Evolutionary conservation across 495 filamentous ascomycete genomes (phyloP), one percentile per base, ranked within the genome.

Genomic region (Immersiella caudata): DNA sequence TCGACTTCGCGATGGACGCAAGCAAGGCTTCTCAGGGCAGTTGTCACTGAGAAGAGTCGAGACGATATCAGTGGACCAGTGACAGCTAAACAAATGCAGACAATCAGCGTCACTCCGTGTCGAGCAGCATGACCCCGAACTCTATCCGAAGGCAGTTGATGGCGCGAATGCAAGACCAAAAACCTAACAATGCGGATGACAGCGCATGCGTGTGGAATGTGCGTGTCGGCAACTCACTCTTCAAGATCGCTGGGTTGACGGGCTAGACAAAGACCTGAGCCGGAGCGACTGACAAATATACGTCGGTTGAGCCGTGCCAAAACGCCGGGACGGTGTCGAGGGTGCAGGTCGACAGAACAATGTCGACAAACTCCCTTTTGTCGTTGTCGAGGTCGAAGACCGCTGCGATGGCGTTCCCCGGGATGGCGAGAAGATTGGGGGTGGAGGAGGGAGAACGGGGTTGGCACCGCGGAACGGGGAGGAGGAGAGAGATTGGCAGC

Each of bases 401-500:
- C 40, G 40, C 40, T 46, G 40, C 40, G 40, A 46, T 46, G 40
- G 40, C 29, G 29, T 33, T 33, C 29, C 29, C 29, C 29, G 8
- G 29, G 8, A 33, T 33, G 29, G 40, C 40, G 40, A 46, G 16
- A 46, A 46, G 40, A 14, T 46, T 46, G 40, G 40, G 40, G 40
- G 40, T 46, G 40, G 40, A 46, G 40, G 40, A 18, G 40, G 11
- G 40, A 46, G 16, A 46, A 46, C 40, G 40, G 40, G 40, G 40
- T 46, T 46, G 40, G 40, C 40, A n/a, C 20, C 26, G n/a, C 21
- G 26, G 7, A 36, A 22, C n/a, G 27, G 9, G n/a, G 26, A 26
- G 57, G 25, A n/a, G 40, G 25, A 66, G 35, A 21, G 22, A 50
- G 64, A 14, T 66, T 18, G 54, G 20, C 62, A 60, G 54, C 29